Percentiles rank a stretch among this genome's conserved stretches.
Evolutionary conservation across 2,329 filamentous ascomycete species (phyloP).

Genomic region (Aspergillus eucalypticola): DNA sequence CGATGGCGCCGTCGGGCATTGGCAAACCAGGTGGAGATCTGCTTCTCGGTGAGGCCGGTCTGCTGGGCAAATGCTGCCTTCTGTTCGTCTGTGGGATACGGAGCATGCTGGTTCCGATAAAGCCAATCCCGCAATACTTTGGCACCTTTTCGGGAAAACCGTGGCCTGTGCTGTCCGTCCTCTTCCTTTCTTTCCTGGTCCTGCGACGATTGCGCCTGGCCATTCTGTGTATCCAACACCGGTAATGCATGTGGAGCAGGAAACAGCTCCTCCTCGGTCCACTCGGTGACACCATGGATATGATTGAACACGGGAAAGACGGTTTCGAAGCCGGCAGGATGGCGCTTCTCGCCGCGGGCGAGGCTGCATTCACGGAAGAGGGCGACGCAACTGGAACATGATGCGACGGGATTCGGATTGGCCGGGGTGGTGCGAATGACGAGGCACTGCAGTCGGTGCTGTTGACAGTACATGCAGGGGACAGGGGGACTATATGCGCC

Average conservation of each 20-base stretch:
- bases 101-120: constrained; percentile 47
- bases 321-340: constrained; percentile 51
- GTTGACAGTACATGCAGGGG: constrained; percentile 50
- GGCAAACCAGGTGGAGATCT: constrained; percentile 54
- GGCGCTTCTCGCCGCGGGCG: constrained; percentile 48
- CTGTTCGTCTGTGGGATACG: constrained; percentile 53
- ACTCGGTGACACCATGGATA: constrained; percentile 51
- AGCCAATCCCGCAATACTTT: constrained; percentile 52
- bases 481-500: constrained; percentile 46
- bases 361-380: constrained; percentile 55
- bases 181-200: background rate
- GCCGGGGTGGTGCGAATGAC: constrained; percentile 50
- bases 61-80: constrained; percentile 44
- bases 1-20: constrained; percentile 54
- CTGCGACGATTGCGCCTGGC: background rate
- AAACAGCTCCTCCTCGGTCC: constrained; percentile 23
- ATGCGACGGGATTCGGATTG: constrained; percentile 52
- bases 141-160: constrained; percentile 41
- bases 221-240: background rate
- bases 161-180: background rate
- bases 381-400: constrained; percentile 55
- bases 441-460: constrained; percentile 50
- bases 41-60: constrained; percentile 49
- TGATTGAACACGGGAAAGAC: constrained; percentile 50
- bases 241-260: too few relatives aligned